Evolutionary conservation across 495 filamentous ascomycete species (phyloP), one percentile per base, ranked within the genome.

Genomic region (Penicillium malachiteum): DNA sequence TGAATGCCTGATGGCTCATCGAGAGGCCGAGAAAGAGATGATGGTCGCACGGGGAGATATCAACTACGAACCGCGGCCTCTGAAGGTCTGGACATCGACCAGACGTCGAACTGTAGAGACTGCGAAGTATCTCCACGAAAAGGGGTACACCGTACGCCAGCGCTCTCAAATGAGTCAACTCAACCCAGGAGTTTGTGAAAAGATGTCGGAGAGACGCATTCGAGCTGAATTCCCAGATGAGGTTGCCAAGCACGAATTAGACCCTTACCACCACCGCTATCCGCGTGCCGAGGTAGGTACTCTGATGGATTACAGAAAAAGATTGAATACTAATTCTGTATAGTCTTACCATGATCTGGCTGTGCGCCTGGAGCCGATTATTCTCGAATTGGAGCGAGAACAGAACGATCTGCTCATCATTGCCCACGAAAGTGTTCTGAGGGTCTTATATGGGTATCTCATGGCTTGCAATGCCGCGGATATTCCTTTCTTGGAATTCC

Each of bases 391-490:
- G 3, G 95, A 99, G 72, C 88, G 95, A 34, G 94, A 99, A 69
- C 89, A 96, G 66, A 96, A 95, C 55, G 95, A 99, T 71, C 79
- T 99, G 38, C 78, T 99, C 31, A 96, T 99, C 58, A 96, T 99
- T 68, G 95, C 95, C 12, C 95, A 99, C 66, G 95, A 99, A 71
- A 93, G 89, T 55, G 95, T 99, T 11, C 77, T 99, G 44, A 89
- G 95, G 46, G 95, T 99, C 40, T 78, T 99, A 21, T 99, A 97
- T 66, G 92, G 93, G 11, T 99, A 99, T 67, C 81, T 97, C 35
- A 97, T 97, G 95, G 95, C 96, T 54, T 97, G 95, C 73, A 91
- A 90, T 71, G 92, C 95, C n/a, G 86, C 85, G 59, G 91, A 96
- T 62, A 99, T 99, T 56, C 95, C 95, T 14, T 88, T 85, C 62